phyloP scores from a whole-genome alignment of 2,329 filamentous ascomycete genomes.

The Byssoonygena ceratinophila region DNA sequence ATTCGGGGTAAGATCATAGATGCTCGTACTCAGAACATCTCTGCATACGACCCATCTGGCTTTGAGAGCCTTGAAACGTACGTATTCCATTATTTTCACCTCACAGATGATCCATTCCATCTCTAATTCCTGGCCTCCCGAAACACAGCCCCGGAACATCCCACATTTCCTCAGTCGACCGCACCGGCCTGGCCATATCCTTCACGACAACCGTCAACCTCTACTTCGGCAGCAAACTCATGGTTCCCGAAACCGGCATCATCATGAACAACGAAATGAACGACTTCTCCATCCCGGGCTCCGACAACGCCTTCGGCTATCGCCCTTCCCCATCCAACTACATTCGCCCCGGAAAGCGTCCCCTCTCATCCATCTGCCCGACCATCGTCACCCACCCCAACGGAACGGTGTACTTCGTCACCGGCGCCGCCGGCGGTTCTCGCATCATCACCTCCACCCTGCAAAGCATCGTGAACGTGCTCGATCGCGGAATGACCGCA shows the following conservation, averaged over 20 bases:
- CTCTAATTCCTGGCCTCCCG: too few relatives aligned
- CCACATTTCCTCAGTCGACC: constrained; percentile 55
- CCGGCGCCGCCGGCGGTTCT: constrained; percentile 70
- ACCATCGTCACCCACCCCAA: constrained; percentile 61
- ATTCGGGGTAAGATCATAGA: constrained; percentile 63
- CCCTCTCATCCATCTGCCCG: constrained; percentile 71
- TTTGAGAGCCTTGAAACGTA: constrained; percentile 55
- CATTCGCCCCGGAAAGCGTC: constrained; percentile 68
- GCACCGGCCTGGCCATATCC: constrained; percentile 62
- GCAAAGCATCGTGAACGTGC: constrained; percentile 60
- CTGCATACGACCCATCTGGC: constrained; percentile 60
- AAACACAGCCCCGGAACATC: constrained; percentile 44
- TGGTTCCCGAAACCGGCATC: constrained; percentile 72
- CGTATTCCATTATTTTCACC: constrained; percentile 17
- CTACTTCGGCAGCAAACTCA: constrained; percentile 66
- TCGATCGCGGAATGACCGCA: constrained; percentile 55
- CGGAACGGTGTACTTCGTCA: constrained; percentile 54
- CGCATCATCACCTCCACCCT: constrained; percentile 73
- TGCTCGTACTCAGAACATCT: constrained; percentile 56
- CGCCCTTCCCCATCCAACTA: constrained; percentile 70
- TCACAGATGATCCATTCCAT: too few relatives aligned
- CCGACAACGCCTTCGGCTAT: constrained; percentile 74
- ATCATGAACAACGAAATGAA: constrained; percentile 59
- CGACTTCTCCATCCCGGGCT: constrained; percentile 76
- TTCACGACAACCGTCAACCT: constrained; percentile 83